Evolutionary conservation across 2,329 filamentous ascomycete species (phyloP).

Genomic region (Aureobasidium vineae): DNA sequence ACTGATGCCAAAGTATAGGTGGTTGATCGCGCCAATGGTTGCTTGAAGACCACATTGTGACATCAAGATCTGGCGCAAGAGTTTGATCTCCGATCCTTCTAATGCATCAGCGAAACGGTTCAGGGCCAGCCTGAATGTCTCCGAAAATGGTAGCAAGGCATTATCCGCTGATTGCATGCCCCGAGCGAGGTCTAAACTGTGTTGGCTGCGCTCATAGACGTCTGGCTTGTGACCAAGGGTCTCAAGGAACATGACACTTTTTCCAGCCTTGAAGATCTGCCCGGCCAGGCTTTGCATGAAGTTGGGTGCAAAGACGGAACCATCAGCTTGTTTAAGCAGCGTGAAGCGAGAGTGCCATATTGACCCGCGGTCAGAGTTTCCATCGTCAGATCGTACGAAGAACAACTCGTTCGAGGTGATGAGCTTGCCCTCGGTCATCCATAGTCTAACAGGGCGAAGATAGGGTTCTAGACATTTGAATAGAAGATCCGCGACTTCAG

Average conservation of each 20-base stretch:
- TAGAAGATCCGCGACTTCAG: conserved; percentile 66
- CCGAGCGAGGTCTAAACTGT: not conserved
- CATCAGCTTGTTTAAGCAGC: conserved; percentile 60
- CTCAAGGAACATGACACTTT: conserved; percentile 81
- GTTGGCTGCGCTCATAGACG: not conserved
- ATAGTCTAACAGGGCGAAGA: conserved; percentile 71
- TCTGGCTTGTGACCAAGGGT: conserved; percentile 56
- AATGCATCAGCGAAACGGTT: conserved; percentile 74
- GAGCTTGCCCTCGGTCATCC: conserved; percentile 80
- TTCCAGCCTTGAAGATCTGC: conserved; percentile 82
- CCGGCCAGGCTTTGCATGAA: conserved; percentile 69
- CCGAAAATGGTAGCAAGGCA: conserved; percentile 60
- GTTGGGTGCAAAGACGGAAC: conserved; percentile 64
- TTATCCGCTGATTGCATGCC: conserved; percentile 19
- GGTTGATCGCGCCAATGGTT: conserved; percentile 65
- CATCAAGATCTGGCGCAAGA: conserved; percentile 66
- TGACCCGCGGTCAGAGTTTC: conserved; percentile 58
- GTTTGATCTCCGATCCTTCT: conserved; percentile 65
- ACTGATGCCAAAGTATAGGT: conserved; percentile 74
- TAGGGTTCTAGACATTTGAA: conserved; percentile 81
- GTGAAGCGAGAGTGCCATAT: conserved; percentile 76
- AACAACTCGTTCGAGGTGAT: conserved; percentile 63
- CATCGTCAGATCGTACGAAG: conserved; percentile 65
- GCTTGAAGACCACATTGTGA: conserved; percentile 64
- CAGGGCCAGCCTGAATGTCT: conserved; percentile 70